Conservation (phyloP, 202 grass and related monocot genomes). For the Panicum hallii region DNA sequence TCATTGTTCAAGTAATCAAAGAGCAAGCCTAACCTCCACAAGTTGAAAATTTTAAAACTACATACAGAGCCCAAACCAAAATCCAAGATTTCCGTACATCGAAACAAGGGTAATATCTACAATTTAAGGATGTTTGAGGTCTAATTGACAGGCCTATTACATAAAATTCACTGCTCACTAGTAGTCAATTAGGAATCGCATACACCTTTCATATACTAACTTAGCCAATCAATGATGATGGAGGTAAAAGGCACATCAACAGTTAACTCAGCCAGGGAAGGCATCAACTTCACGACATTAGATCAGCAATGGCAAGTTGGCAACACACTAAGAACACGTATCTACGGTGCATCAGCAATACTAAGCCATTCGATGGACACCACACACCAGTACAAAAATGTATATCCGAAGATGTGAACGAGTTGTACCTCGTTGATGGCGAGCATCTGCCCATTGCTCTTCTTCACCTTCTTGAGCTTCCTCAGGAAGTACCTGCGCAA, state of each 20-base stretch:
- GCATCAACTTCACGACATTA: background rate
- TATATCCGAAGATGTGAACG: background rate
- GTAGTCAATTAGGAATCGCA: background rate
- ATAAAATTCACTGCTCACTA: background rate
- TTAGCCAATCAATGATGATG: background rate
- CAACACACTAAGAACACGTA: background rate
- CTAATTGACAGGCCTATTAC: background rate
- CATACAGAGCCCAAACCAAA: background rate
- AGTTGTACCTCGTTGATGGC: constrained; percentile 75
- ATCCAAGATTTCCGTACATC: background rate
- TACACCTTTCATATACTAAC: background rate
- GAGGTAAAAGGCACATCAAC: background rate
- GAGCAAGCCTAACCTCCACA: background rate
- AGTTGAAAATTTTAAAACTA: background rate
- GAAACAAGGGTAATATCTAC: background rate
- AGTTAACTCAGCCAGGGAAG: background rate
- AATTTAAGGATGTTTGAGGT: background rate
- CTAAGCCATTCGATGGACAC: background rate
- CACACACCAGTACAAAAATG: background rate
- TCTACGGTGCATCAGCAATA: background rate
- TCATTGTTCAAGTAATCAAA: background rate
- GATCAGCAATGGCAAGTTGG: background rate
- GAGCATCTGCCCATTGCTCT: constrained; percentile 78
- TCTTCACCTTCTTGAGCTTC: constrained; percentile 91
- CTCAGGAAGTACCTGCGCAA: constrained; percentile 74